Evolutionary conservation across 1,139 yeast species (phyloP), one percentile per base, ranked within the genome.

Genomic region (Yamadazyma membranifaciens): DNA sequence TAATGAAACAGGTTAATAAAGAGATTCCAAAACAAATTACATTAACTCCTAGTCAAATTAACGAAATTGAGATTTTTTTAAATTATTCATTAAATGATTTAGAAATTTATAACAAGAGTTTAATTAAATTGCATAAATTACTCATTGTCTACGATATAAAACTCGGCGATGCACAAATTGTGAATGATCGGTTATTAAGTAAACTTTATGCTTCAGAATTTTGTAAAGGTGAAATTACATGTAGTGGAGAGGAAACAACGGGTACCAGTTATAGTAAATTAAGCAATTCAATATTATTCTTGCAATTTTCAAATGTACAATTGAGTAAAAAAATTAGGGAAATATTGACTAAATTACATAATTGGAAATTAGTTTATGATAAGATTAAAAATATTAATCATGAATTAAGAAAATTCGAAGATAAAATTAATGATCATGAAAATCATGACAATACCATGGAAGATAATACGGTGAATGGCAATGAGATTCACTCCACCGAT

Each of bases 51-150:
- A 41, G 41, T n/a, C 63, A 67, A 35, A 54, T 70, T 3, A 55
- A 67, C 13, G 85, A 81, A 36, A 79, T 81, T 35, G 78, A 74
- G 37, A 68, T 69, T 27, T 85, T 86, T 51, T 54, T 83, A 22
- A 69, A 69, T 33, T 83, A 71, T 49, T 76, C 85, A 1, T 47
- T 64, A 17, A 61, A 64, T 10, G 87, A 83, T 49, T 55, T 83
- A 27, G 56, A 52, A 2, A 54, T 52, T 2, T 67, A 73, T 41
- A 57, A 60, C 12, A 47, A 42, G 1, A 41, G 54, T 1, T 55
- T 77, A 12, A 57, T 61, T 14, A 65, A 62, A 37, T 49, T 81
- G 35, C 68, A 70, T 45, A 78, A 76, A 48, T 55, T 75, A 25
- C 49, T 65, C 1, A 58, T 69, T 2, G 71, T 80, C 36, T 56